Evolutionary conservation across 2,329 filamentous ascomycete species (phyloP).

Genomic region (Cordyceps fumosorosea): DNA sequence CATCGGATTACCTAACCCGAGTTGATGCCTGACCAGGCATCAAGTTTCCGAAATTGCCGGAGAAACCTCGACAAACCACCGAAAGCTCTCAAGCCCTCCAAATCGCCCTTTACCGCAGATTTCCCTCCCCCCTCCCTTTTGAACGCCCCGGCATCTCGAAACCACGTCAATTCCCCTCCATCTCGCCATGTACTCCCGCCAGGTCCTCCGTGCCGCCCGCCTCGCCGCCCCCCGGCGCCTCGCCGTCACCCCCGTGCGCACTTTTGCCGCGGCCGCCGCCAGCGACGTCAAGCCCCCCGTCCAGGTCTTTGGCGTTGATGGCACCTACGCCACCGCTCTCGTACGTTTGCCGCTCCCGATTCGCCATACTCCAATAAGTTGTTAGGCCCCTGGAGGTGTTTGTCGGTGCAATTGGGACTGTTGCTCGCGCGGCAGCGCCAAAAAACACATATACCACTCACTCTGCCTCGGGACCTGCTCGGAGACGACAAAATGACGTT

Average conservation of each 20-base stretch:
- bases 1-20: conserved; percentile 14
- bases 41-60: conserved; percentile 36
- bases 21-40: conserved; percentile 38
- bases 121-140: not conserved
- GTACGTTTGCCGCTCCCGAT: conserved; percentile 50
- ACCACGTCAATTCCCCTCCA: conserved; percentile 16
- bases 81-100: conserved; percentile 21
- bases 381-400: too few relatives aligned
- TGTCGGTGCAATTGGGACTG: not conserved
- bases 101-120: not conserved
- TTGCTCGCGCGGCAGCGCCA: not conserved
- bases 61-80: conserved; percentile 28
- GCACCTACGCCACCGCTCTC: conserved; percentile 96
- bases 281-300: conserved; percentile 76
- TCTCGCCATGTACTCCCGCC: conserved; percentile 52
- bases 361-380: too few relatives aligned
- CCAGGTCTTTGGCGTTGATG: conserved; percentile 90
- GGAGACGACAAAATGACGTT: not conserved
- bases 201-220: conserved; percentile 50
- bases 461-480: not conserved
- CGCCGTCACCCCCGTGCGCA: conserved; percentile 51
- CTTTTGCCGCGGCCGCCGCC: conserved; percentile 67
- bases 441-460: conserved; percentile 1
- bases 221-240: conserved; percentile 56
- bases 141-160: conserved; percentile 21